Base-by-base conservation (phyloP, 306 rosid species). In the Senna tora region DNA sequence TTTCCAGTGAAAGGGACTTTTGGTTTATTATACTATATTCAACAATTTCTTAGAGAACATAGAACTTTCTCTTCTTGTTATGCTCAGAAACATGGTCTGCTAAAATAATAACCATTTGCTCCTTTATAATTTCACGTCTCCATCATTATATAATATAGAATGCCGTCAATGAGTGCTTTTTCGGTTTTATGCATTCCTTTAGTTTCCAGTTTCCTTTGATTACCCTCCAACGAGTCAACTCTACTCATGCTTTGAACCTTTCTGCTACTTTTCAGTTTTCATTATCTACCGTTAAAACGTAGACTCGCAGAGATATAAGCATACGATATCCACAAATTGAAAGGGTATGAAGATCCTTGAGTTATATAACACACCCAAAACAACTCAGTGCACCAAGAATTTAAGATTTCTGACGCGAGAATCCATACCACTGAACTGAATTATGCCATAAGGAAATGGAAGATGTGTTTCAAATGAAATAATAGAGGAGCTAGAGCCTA, bases 61-160 rank as follows among this genome's bases (percentile, higher is more conserved):
- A 49, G 28, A 67, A 67, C 45, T 51, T 67, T 67, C 28, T 10
- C 28, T 10, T 19, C 49, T 12, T 64, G 41, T 21, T 46, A 9
- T 47, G 54, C 62, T 39, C 65, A 14, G 69, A 75, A 53, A 78
- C 81, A 81, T 71, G 59, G 71, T 67, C 83, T 78, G 61, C 73
- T 59, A 71, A 9, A 28, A 15, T 47, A 47, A 67, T 1, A 32
- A 73, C 66, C 50, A 53, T 30, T 82, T 71, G 68, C 73, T 38
- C 67, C 56, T 56, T 51, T 42, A 11, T 20, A 42, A 71, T 51
- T 72, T 60, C 80, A 66, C 32, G 34, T 19, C 59, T 62, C 62
- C 56, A 63, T 11, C 21, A 73, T 55, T 74, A 59, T 20, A 51
- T 70, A 51, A 65, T 58, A 21, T 32, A 19, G 13, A 30, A 22